These are phyloP conservation scores for Nicotiana tabacum DNA, from an alignment of 257 asterid genomes.

Conservation along the genomic window DNA sequence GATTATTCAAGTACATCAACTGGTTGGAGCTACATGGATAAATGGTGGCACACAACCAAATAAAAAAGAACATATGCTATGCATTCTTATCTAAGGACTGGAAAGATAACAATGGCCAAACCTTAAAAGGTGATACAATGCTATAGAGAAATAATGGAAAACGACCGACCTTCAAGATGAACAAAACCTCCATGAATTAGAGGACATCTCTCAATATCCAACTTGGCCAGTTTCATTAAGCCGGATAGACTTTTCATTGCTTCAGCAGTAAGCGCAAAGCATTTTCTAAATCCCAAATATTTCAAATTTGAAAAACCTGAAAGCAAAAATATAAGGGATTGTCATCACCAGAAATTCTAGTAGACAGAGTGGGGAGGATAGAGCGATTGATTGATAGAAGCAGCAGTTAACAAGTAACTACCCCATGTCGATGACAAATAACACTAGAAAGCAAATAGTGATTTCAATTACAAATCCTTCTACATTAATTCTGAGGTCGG, in stretches of 20 bases:
- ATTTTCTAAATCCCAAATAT: constrained; percentile 61
- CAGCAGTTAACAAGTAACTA: neutral
- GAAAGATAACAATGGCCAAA: neutral
- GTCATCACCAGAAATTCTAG: neutral
- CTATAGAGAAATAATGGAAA: neutral
- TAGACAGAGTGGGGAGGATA: neutral
- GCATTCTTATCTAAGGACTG: neutral
- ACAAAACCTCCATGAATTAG: constrained; percentile 76
- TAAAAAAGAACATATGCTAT: neutral
- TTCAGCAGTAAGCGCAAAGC: constrained; percentile 59
- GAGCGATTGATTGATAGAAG: neutral
- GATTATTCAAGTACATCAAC: neutral
- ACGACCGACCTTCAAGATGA: constrained; percentile 64
- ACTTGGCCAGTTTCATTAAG: constrained; percentile 56
- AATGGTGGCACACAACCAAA: neutral
- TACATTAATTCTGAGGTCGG: neutral
- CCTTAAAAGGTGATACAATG: neutral
- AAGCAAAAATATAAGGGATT: constrained; percentile 3
- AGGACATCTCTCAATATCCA: constrained; percentile 93
- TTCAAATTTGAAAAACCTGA: constrained; percentile 70
- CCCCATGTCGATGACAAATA: neutral
- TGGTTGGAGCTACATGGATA: neutral
- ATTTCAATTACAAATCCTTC: neutral
- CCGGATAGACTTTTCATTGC: constrained; percentile 60
- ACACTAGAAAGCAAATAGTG: neutral